Conservation (phyloP, 1,284 basidiomycete species). For the Earliella scabrosa region DNA sequence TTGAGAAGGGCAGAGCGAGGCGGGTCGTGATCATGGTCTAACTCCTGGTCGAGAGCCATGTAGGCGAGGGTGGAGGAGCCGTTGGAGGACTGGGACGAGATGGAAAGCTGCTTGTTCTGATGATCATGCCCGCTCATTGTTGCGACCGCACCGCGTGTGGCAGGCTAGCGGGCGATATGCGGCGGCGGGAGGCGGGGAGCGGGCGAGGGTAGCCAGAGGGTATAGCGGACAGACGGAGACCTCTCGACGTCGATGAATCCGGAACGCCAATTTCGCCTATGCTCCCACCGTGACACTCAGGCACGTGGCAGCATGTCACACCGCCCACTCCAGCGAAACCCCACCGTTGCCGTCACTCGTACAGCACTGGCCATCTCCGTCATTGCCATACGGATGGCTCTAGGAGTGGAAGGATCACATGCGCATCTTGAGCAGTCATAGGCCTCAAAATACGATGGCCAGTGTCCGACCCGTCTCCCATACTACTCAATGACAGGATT, state of each 20-base stretch:
- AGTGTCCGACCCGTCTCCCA: too few species aligned
- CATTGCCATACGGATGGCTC: too few species aligned
- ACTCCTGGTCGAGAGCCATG: conserved; percentile 34
- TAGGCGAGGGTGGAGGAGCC: conserved; percentile 37
- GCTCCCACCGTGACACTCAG: conserved; percentile 6
- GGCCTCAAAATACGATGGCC: too few species aligned
- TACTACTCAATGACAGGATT: too few species aligned
- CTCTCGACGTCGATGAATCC: conserved; percentile 17
- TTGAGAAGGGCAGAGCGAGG: conserved; percentile 26
- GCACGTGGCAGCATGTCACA: conserved; percentile 16
- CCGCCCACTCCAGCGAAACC: neutral
- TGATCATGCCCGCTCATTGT: conserved; percentile 34
- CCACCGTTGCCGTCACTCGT: neutral
- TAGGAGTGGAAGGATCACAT: too few species aligned
- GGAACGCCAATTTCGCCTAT: conserved; percentile 23
- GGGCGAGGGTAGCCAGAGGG: conserved; percentile 13
- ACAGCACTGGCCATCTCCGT: neutral
- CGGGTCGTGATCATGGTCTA: conserved; percentile 25
- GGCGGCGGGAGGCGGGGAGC: conserved; percentile 13
- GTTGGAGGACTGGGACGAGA: conserved; percentile 29
- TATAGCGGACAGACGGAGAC: conserved; percentile 19
- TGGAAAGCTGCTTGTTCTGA: conserved; percentile 29
- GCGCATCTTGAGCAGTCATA: too few species aligned
- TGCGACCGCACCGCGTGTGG: conserved; percentile 15
- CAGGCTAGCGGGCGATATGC: conserved; percentile 11